These are phyloP conservation scores for Coemansia sp. DNA, from an alignment of 192 early-diverging fungal genomes.

Conservation along the genomic window DNA sequence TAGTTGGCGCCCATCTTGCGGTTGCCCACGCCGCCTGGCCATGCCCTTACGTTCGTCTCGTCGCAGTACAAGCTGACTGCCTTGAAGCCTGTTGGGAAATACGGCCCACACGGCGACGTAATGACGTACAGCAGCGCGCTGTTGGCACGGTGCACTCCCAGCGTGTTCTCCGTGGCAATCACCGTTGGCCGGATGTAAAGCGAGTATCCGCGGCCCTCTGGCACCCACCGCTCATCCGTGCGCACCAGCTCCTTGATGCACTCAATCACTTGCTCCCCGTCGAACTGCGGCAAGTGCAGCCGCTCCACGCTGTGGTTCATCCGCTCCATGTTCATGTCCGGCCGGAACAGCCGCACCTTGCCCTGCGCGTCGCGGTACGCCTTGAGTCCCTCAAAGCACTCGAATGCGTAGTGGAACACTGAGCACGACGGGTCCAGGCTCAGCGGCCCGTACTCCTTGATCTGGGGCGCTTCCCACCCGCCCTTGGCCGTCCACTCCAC, in stretches of 20 bases:
- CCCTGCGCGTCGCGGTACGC: conserved; percentile 92
- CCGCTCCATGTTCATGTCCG: conserved; percentile 96
- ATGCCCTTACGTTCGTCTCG: conserved; percentile 85
- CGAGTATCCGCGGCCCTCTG: conserved; percentile 87
- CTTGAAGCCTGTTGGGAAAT: conserved; percentile 93
- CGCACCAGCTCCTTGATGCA: conserved; percentile 84
- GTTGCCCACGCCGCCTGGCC: conserved; percentile 94
- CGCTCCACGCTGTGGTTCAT: conserved; percentile 78
- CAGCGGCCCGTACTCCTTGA: conserved; percentile 82
- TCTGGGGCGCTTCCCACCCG: conserved; percentile 77
- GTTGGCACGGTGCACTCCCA: conserved; percentile 84
- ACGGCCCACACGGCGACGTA: conserved; percentile 91
- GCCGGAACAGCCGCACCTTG: conserved; percentile 91
- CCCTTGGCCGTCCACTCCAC: conserved; percentile 72
- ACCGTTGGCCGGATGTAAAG: conserved; percentile 92
- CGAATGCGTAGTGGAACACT: conserved; percentile 93
- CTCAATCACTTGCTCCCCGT: conserved; percentile 76
- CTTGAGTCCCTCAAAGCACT: conserved; percentile 94
- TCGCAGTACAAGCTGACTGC: conserved; percentile 88
- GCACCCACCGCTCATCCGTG: conserved; percentile 88
- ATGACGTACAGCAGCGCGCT: conserved; percentile 86
- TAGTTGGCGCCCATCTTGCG: conserved; percentile 83
- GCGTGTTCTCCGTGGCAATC: conserved; percentile 84
- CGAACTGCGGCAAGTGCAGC: conserved; percentile 82
- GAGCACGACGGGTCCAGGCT: conserved; percentile 79